Conservation (phyloP, 2,329 filamentous ascomycete genomes). For the Scedosporium minutisporum region DNA sequence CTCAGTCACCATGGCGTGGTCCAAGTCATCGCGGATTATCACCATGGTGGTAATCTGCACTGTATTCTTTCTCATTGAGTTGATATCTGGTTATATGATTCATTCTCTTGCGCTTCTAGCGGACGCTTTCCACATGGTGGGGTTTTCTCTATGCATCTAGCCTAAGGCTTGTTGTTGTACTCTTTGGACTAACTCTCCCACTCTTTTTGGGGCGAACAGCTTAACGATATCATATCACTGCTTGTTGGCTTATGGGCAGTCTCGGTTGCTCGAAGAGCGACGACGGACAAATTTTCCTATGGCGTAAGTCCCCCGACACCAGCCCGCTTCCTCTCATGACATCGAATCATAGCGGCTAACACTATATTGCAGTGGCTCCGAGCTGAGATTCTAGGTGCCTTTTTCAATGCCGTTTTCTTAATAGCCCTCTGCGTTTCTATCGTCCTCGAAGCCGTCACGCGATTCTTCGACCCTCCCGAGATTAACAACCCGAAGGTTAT, state of each 20-base stretch:
- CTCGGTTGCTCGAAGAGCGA: slow-evolving; percentile 72
- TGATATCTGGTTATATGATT: slow-evolving; percentile 76
- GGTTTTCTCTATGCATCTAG: slow-evolving; percentile 16
- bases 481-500: slow-evolving; percentile 80
- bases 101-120: slow-evolving; percentile 89
- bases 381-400: slow-evolving; percentile 88
- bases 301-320: slow-evolving; percentile 51
- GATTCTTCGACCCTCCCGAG: slow-evolving; percentile 82
- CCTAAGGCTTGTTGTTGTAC: neutral
- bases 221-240: slow-evolving; percentile 95
- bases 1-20: slow-evolving; percentile 59
- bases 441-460: slow-evolving; percentile 86
- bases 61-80: slow-evolving; percentile 81
- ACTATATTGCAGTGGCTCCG: slow-evolving; percentile 66
- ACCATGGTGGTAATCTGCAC: slow-evolving; percentile 87
- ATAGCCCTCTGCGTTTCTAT: slow-evolving; percentile 95
- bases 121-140: slow-evolving; percentile 95
- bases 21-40: slow-evolving; percentile 84
- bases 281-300: slow-evolving; percentile 89
- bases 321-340: neutral
- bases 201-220: slow-evolving; percentile 32
- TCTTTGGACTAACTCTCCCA: slow-evolving; percentile 5
- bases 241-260: slow-evolving; percentile 93
- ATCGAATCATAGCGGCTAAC: no score
- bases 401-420: slow-evolving; percentile 95